phyloP scores from a whole-genome alignment of 2,329 filamentous ascomycete species.

The Akanthomyces uredinophilus region DNA sequence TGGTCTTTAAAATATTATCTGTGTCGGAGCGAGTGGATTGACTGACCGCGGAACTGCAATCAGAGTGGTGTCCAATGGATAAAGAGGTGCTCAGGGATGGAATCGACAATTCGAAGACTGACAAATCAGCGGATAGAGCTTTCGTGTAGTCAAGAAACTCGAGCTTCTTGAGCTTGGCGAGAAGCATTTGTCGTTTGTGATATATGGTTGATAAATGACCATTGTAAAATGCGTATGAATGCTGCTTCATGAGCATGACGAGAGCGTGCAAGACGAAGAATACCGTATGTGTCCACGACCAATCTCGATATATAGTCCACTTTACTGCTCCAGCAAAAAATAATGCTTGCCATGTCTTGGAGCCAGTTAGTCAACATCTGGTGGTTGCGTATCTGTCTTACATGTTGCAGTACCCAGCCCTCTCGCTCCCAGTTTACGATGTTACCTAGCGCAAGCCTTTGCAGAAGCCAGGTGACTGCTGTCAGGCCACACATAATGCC shows the following conservation, averaged over 20 bases:
- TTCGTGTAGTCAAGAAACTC: conserved; percentile 45
- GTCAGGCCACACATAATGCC: conserved; percentile 64
- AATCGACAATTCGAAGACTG: neutral
- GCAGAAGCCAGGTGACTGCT: conserved; percentile 60
- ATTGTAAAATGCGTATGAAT: conserved; percentile 75
- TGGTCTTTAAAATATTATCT: conserved; percentile 54
- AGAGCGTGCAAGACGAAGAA: conserved; percentile 71
- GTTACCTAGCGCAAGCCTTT: conserved; percentile 53
- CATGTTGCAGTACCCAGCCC: conserved; percentile 70
- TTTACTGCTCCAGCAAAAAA: conserved; percentile 60
- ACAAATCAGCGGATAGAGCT: conserved; percentile 30
- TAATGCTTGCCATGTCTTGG: conserved; percentile 59
- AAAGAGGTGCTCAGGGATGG: neutral
- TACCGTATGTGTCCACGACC: conserved; percentile 79
- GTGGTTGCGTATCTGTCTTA: conserved; percentile 27
- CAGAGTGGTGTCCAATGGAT: neutral
- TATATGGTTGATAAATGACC: conserved; percentile 62
- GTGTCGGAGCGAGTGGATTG: conserved; percentile 29
- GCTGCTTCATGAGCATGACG: conserved; percentile 79
- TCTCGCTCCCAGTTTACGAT: conserved; percentile 60
- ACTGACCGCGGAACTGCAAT: neutral
- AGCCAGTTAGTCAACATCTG: conserved; percentile 2
- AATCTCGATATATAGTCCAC: conserved; percentile 65
- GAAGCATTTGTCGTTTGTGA: conserved; percentile 42
- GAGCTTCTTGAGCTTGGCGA: conserved; percentile 50